These are phyloP conservation scores for Iris macrosiphon DNA, from an alignment of 106 monocot genomes.

Conservation along the genomic window DNA sequence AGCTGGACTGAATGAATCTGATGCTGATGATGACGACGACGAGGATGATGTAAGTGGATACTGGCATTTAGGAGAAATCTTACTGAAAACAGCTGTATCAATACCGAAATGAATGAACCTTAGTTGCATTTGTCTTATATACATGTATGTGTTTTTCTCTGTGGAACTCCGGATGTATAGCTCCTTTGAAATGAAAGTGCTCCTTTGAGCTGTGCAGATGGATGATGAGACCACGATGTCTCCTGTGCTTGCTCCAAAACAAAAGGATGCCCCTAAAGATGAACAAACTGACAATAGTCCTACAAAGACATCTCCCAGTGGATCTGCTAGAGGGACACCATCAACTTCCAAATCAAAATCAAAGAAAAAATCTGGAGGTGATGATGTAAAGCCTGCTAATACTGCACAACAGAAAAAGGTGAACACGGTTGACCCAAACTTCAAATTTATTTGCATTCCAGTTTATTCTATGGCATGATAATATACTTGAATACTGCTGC, in stretches of 20 bases:
- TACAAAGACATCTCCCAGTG: conserved; percentile 42
- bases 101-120: too few relatives aligned
- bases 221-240: conserved; percentile 79
- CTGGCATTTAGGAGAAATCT: too few relatives aligned
- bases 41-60: conserved; percentile 77
- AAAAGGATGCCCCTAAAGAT: conserved; percentile 69
- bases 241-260: conserved; percentile 87
- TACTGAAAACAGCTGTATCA: too few relatives aligned
- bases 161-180: neutral
- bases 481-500: neutral
- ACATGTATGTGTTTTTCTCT: neutral
- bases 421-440: conserved; percentile 17
- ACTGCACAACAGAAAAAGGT: conserved; percentile 63
- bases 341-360: conserved; percentile 67
- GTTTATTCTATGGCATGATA: neutral
- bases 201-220: conserved; percentile 29
- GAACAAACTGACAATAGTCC: conserved; percentile 71
- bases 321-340: conserved; percentile 50
- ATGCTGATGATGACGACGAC: conserved; percentile 89
- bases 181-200: too few relatives aligned
- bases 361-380: conserved; percentile 73
- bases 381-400: conserved; percentile 46
- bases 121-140: neutral
- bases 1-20: conserved; percentile 81
- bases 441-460: neutral